Evolutionary conservation across 78 protist species (phyloP).

Genomic region (Emiliania huxleyi): DNA sequence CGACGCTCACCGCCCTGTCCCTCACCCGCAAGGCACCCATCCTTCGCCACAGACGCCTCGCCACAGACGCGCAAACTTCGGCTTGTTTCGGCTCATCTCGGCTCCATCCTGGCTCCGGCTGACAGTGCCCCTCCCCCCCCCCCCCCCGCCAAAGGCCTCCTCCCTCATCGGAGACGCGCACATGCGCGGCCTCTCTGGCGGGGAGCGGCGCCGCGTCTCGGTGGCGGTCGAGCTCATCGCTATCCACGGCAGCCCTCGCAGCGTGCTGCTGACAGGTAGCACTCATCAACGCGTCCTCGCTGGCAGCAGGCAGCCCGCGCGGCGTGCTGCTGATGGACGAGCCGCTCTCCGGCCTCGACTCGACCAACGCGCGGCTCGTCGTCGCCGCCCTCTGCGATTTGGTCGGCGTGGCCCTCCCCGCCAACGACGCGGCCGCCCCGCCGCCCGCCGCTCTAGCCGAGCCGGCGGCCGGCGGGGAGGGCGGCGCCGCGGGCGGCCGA

Average conservation of each 20-base stretch:
- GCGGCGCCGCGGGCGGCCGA: background rate
- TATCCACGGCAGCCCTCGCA: background rate
- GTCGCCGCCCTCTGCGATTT: background rate
- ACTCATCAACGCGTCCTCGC: no score
- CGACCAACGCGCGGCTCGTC: background rate
- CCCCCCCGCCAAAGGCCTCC: conserved; percentile 51
- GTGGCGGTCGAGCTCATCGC: conserved; percentile 68
- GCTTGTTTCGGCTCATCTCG: no score
- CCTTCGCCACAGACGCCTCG: no score
- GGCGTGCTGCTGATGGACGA: background rate
- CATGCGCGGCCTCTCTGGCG: conserved; percentile 88
- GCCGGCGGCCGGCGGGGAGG: background rate
- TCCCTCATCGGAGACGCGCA: conserved; percentile 76
- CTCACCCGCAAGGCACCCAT: conserved; percentile 29
- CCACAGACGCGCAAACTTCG: no score
- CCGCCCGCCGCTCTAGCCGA: no score
- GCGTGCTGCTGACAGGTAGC: no score
- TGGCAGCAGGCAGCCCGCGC: no score
- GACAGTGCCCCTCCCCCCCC: no score
- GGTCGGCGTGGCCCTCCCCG: background rate
- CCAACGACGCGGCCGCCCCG: background rate
- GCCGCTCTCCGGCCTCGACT: conserved; percentile 28
- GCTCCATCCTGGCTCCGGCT: no score
- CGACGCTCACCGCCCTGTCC: conserved; percentile 54
- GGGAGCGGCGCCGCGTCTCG: conserved; percentile 74